These are phyloP conservation scores for Xylaria longipes DNA, from an alignment of 495 filamentous ascomycete genomes.

Conservation along the genomic window DNA sequence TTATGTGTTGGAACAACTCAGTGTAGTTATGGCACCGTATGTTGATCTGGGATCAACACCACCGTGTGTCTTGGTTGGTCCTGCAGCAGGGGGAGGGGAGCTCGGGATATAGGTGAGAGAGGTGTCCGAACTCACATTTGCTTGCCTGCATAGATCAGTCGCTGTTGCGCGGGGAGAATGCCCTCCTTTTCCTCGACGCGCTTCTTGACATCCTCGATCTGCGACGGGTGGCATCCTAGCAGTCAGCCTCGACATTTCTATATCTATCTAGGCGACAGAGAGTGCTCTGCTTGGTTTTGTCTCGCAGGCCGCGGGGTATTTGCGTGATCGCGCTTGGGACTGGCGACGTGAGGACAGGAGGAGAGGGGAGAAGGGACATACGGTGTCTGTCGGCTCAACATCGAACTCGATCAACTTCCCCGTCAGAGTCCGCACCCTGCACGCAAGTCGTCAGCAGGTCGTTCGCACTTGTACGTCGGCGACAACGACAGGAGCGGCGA, in stretches of 20 bases:
- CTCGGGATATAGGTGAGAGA: neutral
- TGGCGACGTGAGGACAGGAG: neutral
- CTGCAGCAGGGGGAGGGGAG: neutral
- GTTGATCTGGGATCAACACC: neutral
- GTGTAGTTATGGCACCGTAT: neutral
- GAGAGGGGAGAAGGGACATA: constrained; percentile 43
- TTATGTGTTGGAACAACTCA: neutral
- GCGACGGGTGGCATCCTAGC: neutral
- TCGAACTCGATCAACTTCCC: constrained; percentile 99
- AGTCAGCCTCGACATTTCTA: constrained; percentile 18
- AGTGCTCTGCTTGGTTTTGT: neutral
- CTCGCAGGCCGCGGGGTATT: neutral
- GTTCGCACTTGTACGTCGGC: neutral
- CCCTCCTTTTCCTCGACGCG: constrained; percentile 98
- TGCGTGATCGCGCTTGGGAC: neutral
- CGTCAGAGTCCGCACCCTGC: constrained; percentile 93
- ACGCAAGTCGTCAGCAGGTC: constrained; percentile 19
- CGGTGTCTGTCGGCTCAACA: constrained; percentile 90
- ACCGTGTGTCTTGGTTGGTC: neutral
- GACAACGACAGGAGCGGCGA: neutral
- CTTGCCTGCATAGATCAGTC: constrained; percentile 94
- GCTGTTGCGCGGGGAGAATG: constrained; percentile 96
- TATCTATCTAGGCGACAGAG: neutral
- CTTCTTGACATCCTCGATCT: constrained; percentile 97
- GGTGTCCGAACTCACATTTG: constrained; percentile 75